These are phyloP conservation scores for Lepidium didymum DNA, from an alignment of 345 rosid species.

Conservation along the genomic window DNA sequence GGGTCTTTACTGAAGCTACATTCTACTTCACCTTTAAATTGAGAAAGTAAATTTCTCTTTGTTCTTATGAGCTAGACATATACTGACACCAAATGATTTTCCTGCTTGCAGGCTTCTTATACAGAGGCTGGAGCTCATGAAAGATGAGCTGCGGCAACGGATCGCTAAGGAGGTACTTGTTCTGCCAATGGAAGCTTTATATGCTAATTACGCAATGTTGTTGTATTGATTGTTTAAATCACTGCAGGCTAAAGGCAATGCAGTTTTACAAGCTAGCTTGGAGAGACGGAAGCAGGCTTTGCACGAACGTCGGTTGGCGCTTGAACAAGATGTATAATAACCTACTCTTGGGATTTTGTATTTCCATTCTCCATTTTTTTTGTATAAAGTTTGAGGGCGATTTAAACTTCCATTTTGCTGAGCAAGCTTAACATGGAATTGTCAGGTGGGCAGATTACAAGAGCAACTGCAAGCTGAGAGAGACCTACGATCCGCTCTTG, in stretches of 20 bases:
- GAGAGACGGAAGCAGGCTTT: slow-evolving; percentile 99
- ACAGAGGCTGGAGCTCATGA: slow-evolving; percentile 91
- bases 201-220: not conserved
- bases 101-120: slow-evolving; percentile 65
- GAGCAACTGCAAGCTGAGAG: slow-evolving; percentile 99
- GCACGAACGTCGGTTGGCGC: slow-evolving; percentile 98
- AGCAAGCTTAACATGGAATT: not conserved
- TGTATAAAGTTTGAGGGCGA: not conserved
- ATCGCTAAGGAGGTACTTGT: slow-evolving; percentile 85
- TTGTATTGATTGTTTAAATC: slow-evolving; percentile 20
- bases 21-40: not conserved
- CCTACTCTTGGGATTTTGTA: slow-evolving; percentile 8
- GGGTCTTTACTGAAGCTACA: slow-evolving; percentile 1
- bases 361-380: not conserved
- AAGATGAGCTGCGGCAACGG: slow-evolving; percentile 90
- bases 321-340: slow-evolving; percentile 88
- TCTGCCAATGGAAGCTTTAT: slow-evolving; percentile 10
- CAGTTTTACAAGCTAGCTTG: slow-evolving; percentile 92
- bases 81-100: not conserved
- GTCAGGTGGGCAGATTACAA: slow-evolving; percentile 84
- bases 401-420: not conserved
- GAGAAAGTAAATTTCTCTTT: not conserved
- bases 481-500: slow-evolving; percentile 93
- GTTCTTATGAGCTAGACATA: not conserved
- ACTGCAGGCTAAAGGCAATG: slow-evolving; percentile 90